phyloP scores from a whole-genome alignment of 108 stramenopile species.

The Cylindrotheca fusiformis region DNA sequence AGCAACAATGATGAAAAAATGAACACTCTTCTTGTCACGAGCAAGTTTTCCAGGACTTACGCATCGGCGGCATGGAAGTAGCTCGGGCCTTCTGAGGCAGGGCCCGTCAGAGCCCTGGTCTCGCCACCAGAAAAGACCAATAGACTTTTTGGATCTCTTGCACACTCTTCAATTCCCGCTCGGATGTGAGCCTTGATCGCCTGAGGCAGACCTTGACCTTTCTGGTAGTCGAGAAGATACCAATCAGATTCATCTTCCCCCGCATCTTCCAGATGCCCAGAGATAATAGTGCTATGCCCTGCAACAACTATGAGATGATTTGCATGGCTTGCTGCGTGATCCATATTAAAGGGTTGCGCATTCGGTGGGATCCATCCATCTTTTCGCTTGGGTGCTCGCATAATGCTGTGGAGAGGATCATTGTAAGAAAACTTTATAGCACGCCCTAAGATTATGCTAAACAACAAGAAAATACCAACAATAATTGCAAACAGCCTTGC shows the following conservation, averaged over 20 bases:
- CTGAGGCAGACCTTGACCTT: slow-evolving; percentile 78
- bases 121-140: slow-evolving; percentile 94
- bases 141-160: slow-evolving; percentile 68
- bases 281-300: slow-evolving; percentile 76
- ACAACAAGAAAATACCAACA: no score
- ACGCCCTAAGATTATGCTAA: no score
- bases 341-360: slow-evolving; percentile 19
- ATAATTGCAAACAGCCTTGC: no score
- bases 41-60: slow-evolving; percentile 13
- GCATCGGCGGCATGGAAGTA: slow-evolving; percentile 88
- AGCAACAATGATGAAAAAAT: neutral
- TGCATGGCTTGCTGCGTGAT: slow-evolving; percentile 45
- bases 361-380: no score
- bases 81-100: slow-evolving; percentile 76
- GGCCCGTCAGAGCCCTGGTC: slow-evolving; percentile 87
- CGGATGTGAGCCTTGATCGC: slow-evolving; percentile 88
- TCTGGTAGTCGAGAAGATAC: slow-evolving; percentile 88
- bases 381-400: no score
- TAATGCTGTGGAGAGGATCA: no score
- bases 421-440: no score
- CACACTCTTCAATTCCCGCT: slow-evolving; percentile 76
- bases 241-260: slow-evolving; percentile 81
- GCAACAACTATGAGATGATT: slow-evolving; percentile 82
- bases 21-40: neutral
- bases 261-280: slow-evolving; percentile 56